Evolutionary conservation across 2,329 filamentous ascomycete species (phyloP).

Genomic region (Colletotrichum noveboracense): DNA sequence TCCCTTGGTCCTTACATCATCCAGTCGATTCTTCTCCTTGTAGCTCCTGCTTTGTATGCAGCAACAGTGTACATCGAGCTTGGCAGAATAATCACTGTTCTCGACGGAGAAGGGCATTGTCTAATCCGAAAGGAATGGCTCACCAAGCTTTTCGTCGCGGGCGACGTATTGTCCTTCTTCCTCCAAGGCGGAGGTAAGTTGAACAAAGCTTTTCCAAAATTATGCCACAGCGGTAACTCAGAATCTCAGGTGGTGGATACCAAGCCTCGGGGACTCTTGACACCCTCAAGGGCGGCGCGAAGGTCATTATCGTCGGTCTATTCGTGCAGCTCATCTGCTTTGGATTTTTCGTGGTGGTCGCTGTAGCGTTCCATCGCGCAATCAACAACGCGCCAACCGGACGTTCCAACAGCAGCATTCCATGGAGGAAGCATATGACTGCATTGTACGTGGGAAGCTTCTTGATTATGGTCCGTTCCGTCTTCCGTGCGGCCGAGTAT

Average conservation of each 20-base stretch:
- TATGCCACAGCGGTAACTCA: background rate
- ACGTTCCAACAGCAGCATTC: conserved; percentile 28
- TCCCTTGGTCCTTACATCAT: conserved; percentile 42
- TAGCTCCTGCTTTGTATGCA: conserved; percentile 52
- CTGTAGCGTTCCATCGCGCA: conserved; percentile 49
- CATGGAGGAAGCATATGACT: conserved; percentile 33
- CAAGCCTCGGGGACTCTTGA: conserved; percentile 2
- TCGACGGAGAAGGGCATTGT: conserved; percentile 37
- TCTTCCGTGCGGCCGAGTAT: conserved; percentile 50
- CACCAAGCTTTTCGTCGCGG: conserved; percentile 59
- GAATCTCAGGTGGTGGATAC: conserved; percentile 7
- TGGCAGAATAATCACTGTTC: conserved; percentile 45
- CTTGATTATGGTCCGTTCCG: conserved; percentile 45
- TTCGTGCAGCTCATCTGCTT: conserved; percentile 61
- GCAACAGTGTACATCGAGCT: conserved; percentile 58
- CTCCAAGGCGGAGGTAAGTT: conserved; percentile 49
- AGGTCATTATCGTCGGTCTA: conserved; percentile 57
- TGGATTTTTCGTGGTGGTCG: conserved; percentile 54
- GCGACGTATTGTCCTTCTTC: conserved; percentile 58
- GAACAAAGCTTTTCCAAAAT: rapidly evolving
- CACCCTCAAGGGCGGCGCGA: conserved; percentile 37
- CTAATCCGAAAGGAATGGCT: conserved; percentile 43
- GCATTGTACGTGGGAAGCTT: conserved; percentile 30
- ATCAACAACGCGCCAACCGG: conserved; percentile 27
- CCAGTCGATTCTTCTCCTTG: conserved; percentile 47